Evolutionary conservation across 1,284 basidiomycete genomes (phyloP).

Genomic region (Tetrapyrgos nigripes): DNA sequence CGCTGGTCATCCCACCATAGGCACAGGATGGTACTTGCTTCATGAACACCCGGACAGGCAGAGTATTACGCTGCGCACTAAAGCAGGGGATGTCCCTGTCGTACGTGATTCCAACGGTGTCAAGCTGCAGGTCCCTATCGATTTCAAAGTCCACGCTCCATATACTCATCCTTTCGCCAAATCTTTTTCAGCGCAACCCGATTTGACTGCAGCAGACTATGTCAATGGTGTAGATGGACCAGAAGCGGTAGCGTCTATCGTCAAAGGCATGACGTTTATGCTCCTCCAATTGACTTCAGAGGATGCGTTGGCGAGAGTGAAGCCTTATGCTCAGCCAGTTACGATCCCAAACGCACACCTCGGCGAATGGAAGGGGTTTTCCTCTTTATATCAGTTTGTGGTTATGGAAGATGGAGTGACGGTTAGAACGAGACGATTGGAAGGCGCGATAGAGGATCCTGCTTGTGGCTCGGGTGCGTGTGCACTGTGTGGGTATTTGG

Average conservation of each 20-base stretch:
- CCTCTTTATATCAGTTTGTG: conserved; percentile 18
- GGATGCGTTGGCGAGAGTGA: conserved; percentile 40
- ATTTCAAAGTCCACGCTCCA: conserved; percentile 45
- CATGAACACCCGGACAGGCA: conserved; percentile 28
- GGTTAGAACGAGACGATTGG: conserved; percentile 47
- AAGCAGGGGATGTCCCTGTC: conserved; percentile 48
- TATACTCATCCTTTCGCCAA: conserved; percentile 12
- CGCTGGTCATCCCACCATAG: conserved; percentile 52
- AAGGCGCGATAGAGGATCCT: conserved; percentile 46
- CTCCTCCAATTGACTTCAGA: conserved; percentile 44
- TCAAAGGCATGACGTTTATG: conserved; percentile 53
- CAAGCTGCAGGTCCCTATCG: conserved; percentile 42
- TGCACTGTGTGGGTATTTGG: conserved; percentile 47
- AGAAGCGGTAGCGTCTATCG: conserved; percentile 47
- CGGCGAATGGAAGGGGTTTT: conserved; percentile 42
- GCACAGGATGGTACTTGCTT: conserved; percentile 46
- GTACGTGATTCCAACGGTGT: conserved; percentile 31
- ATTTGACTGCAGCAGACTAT: conserved; percentile 38
- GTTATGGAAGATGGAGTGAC: conserved; percentile 26
- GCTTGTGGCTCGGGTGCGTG: conserved; percentile 54
- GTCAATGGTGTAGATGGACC: conserved; percentile 36
- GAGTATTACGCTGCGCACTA: conserved; percentile 29
- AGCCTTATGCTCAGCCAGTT: conserved; percentile 30
- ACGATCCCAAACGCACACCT: conserved; percentile 27
- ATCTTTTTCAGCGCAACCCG: conserved; percentile 26